Conservation (phyloP, 1,139 yeast genomes). For the Candida pseudoviswanathii region DNA sequence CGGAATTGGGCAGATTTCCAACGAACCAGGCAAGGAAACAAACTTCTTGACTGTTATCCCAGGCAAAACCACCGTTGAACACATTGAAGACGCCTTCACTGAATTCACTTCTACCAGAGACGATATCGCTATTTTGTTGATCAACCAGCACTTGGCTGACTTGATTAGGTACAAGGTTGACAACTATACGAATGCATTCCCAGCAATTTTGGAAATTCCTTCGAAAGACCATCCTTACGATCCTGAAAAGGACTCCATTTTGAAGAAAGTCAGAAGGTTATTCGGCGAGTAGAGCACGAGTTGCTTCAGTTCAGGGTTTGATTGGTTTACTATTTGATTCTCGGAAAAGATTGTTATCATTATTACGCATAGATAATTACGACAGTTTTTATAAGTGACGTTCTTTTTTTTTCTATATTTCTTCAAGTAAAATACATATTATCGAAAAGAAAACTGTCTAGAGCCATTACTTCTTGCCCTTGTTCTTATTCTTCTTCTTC, state of each 20-base stretch:
- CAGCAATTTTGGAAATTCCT: conserved; percentile 95
- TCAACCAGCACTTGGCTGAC: conserved; percentile 95
- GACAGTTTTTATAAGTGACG: not conserved
- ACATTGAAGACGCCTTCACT: conserved; percentile 74
- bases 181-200: conserved; percentile 85
- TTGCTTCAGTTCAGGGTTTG: not conserved
- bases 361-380: not conserved
- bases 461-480: conserved; percentile 9
- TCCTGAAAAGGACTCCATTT: conserved; percentile 95
- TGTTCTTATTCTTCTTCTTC: conserved; percentile 19
- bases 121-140: conserved; percentile 89
- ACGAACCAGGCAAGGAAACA: conserved; percentile 65
- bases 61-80: conserved; percentile 75
- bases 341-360: not conserved
- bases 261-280: conserved; percentile 89
- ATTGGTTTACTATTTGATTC: not conserved
- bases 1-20: conserved; percentile 88
- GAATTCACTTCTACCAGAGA: conserved; percentile 74
- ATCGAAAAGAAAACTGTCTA: not conserved
- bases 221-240: conserved; percentile 98
- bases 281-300: conserved; percentile 71
- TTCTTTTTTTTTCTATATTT: not conserved
- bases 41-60: conserved; percentile 83
- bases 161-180: conserved; percentile 83
- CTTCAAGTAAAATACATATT: conserved; percentile 4